Percentiles rank a stretch among this genome's conserved stretches.
Conservation (phyloP, 1,284 basidiomycete genomes). For the Naganishia liquefaciens region DNA sequence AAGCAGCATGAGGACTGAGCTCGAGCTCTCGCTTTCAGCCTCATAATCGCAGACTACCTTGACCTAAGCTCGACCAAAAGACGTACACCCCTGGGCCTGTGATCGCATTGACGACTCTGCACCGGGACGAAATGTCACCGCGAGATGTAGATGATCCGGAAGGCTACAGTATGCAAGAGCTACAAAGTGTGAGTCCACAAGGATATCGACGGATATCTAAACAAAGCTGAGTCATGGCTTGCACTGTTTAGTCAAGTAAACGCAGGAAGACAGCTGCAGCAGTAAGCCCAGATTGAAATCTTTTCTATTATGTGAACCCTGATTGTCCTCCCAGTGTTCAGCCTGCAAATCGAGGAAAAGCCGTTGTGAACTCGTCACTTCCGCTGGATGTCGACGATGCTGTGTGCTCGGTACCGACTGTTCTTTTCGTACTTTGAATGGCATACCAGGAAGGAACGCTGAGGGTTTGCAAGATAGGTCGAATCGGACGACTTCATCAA, state of each 20-base stretch:
- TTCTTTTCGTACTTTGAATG: conserved; percentile 2
- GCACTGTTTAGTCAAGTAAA: conserved; percentile 9
- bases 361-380: conserved; percentile 25
- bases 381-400: conserved; percentile 27
- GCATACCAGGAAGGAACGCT: background rate
- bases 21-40: no score
- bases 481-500: background rate
- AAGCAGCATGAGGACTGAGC: no score
- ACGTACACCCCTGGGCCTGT: no score
- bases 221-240: background rate
- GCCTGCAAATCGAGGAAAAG: conserved; percentile 23
- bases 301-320: background rate
- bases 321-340: background rate
- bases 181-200: background rate
- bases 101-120: no score
- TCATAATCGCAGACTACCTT: no score
- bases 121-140: no score
- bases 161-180: conserved; percentile 19
- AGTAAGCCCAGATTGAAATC: background rate
- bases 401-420: conserved; percentile 20
- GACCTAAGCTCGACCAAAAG: no score
- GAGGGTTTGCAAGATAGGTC: background rate
- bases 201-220: background rate
- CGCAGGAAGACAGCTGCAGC: conserved; percentile 15
- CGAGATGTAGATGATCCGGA: background rate